phyloP scores from a whole-genome alignment of 164 flowering plant species.

The Liriodendron chinense region DNA sequence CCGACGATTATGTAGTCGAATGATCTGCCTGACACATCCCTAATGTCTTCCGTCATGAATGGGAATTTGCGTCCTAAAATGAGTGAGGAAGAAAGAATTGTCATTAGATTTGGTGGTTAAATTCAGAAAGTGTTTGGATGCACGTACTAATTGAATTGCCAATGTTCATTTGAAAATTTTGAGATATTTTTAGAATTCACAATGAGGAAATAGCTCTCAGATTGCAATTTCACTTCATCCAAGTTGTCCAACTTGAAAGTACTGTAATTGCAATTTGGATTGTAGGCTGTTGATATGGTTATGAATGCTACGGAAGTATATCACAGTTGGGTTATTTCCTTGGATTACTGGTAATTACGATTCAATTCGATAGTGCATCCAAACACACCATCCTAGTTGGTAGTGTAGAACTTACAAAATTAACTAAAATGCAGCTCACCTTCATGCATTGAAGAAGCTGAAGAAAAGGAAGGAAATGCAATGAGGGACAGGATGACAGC shows the following conservation, averaged over 20 bases:
- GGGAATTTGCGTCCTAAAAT: conserved; percentile 18
- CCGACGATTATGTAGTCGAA: conserved; percentile 47
- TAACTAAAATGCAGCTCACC: neutral
- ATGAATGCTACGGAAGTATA: neutral
- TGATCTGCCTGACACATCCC: conserved; percentile 29
- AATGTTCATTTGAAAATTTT: too few species aligned
- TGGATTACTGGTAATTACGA: neutral
- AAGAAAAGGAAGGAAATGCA: neutral
- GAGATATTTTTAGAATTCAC: neutral
- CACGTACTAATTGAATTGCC: neutral
- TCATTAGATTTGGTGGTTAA: neutral
- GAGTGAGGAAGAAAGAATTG: neutral
- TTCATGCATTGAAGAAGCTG: neutral
- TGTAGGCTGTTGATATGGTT: neutral
- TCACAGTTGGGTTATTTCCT: neutral
- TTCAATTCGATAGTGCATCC: neutral
- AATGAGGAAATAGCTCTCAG: neutral
- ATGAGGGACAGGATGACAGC: neutral
- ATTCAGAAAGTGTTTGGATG: neutral
- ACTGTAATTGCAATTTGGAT: neutral
- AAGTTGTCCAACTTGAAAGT: neutral
- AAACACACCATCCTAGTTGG: neutral
- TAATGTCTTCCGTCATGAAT: conserved; percentile 27
- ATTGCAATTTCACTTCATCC: neutral
- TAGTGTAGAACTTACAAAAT: neutral